Evolutionary conservation across 2,329 filamentous ascomycete genomes (phyloP), one percentile per base, ranked within the genome.

Genomic region (Penicillium sclerotiorum): DNA sequence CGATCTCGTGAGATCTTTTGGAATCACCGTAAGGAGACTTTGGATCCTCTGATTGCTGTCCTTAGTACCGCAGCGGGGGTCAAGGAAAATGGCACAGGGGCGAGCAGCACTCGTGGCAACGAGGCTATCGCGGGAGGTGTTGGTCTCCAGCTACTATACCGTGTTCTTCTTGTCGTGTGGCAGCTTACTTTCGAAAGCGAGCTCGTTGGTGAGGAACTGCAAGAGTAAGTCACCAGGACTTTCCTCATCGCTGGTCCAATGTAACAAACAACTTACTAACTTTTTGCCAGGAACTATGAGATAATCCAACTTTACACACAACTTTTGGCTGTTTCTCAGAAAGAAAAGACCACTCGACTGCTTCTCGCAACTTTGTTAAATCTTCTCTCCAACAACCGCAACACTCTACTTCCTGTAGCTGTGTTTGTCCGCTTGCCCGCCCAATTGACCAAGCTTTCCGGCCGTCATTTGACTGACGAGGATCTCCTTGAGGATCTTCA

Each of bases 301-400:
- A 87, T 97, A 59, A 82, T 97, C 56, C 81, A 91, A 39, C 83
- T 97, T 37, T 96, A 96, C 71, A 91, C 89, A n/a, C 89, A 95
- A 59, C 85, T 99, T 30, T 80, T 99, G 47, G 88, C 91, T 47
- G 79, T 96, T 35, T 97, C 94, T 2, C 92, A 93, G 37, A 99
- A 99, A 73, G 94, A 97, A 71, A 99, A 99, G 80, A 97, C 93
- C 1, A 97, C 93, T 1, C 86, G 94, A 23, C 81, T 99, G 46
- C 83, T 96, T 38, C 81, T 97, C 37, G 91, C 91, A 8, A 96
- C 93, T 7, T 82, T 99, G 33, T 83, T 88, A 69, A 97, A 96
- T 73, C 85, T 99, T 37, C 83, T 96, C 30, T 90, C 78, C 72
- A 83, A 75, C 77, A 88, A 81, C 80, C 88, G 69, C 73, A 86